Evolutionary conservation across 306 rosid species (phyloP), one percentile per base, ranked within the genome.

Genomic region (Glycyrrhiza uralensis): DNA sequence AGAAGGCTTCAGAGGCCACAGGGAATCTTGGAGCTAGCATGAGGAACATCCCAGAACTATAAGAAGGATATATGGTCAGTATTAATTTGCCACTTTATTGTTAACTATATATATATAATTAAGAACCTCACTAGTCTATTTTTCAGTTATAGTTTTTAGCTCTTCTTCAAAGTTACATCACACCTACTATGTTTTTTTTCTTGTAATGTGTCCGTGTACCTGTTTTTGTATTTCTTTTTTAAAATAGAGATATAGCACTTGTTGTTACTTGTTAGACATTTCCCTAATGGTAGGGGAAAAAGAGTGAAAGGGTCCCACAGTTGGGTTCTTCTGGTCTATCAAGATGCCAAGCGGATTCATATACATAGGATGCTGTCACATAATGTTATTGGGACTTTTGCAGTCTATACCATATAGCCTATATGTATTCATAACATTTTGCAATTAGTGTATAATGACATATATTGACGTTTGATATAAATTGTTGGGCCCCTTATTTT

Each of bases 1-100:
- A 88, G 76, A 84, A 65, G 49, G 88, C 76, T 58, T 90, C 92
- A 0, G 74, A 85, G 36, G 83, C 86, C n/a, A 44, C 88, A 0
- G 89, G 77, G 0, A 79, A 90, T 72, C 24, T 86, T 58, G 91
- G 91, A 67, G 92, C 76, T 26, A 55, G 42, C 66, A 77, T 88
- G 84, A 85, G 88, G 74, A 78, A 69, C 32, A 69, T 11, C 32
- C 62, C 58, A 15, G 65, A 86, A 64, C 64, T 76, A 41, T 86
- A 76, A 81, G 1, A 41, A 7, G 5, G 1, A 41, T 42, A n/a
- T 46, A 52, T 36, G 79, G 61, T 41, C 38, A 59, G 55, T 15
- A 5, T n/a, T n/a, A n/a, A n/a, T 32, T 32, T 36, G 12, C 42
- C 56, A 46, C 52, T 49, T 64, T 35, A 28, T 8, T 26, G 18